phyloP scores from a whole-genome alignment of 2,329 filamentous ascomycete species.

The Calonectria hongkongensis region DNA sequence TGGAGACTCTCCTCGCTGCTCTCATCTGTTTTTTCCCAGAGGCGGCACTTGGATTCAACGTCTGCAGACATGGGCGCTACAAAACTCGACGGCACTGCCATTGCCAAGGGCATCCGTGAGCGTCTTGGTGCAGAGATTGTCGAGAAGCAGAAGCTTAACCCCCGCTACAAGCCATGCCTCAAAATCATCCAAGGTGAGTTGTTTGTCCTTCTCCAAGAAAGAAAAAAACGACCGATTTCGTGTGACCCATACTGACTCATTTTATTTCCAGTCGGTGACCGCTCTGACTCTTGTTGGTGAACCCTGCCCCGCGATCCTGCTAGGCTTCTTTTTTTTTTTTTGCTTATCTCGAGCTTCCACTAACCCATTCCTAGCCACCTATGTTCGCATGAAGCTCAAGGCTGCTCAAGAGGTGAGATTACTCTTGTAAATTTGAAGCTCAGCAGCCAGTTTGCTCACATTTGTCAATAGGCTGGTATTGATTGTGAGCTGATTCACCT shows the following conservation, averaged over 20 bases:
- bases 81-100: slow-evolving; percentile 96
- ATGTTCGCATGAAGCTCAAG: slow-evolving; percentile 99
- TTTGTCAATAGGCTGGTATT: slow-evolving; percentile 84
- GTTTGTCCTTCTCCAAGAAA: slow-evolving; percentile 25
- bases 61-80: slow-evolving; percentile 84
- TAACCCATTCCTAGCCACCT: slow-evolving; percentile 79
- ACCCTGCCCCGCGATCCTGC: slow-evolving; percentile 49
- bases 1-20: slow-evolving; percentile 31
- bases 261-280: slow-evolving; percentile 82
- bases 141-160: slow-evolving; percentile 86
- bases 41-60: slow-evolving; percentile 67
- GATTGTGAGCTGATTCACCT: slow-evolving; percentile 90
- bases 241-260: slow-evolving; percentile 49
- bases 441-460: slow-evolving; percentile 17
- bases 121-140: slow-evolving; percentile 86
- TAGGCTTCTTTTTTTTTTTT: slow-evolving; percentile 24
- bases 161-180: slow-evolving; percentile 90
- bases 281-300: slow-evolving; percentile 88
- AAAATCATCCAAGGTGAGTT: slow-evolving; percentile 92
- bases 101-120: slow-evolving; percentile 94
- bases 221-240: slow-evolving; percentile 24
- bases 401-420: slow-evolving; percentile 87
- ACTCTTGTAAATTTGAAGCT: background rate
- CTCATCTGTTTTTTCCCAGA: slow-evolving; percentile 41
- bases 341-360: slow-evolving; percentile 38